These are phyloP conservation scores for Lyophyllum decastes DNA, from an alignment of 768 basidiomycete species.

Conservation along the genomic window DNA sequence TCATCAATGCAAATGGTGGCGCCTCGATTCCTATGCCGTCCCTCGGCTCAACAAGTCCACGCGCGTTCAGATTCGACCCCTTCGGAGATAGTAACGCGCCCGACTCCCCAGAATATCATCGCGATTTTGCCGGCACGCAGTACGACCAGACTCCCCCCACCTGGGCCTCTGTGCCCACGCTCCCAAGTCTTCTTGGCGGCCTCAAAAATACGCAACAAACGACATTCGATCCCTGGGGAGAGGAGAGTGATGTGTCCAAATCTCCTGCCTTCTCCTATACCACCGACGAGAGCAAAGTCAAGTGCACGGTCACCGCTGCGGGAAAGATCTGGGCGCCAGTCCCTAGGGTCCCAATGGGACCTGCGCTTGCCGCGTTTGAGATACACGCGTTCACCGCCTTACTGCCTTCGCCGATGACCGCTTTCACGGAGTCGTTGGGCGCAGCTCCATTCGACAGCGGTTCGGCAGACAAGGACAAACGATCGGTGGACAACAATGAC, in stretches of 20 bases:
- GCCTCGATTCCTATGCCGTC: too few relatives aligned
- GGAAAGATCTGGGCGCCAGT: constrained; percentile 7
- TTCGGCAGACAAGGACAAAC: too few relatives aligned
- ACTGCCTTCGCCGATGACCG: neutral
- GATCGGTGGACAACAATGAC: too few relatives aligned
- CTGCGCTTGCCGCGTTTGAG: constrained; percentile 3
- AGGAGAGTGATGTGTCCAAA: neutral
- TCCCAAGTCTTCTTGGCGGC: neutral
- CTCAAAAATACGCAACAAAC: neutral
- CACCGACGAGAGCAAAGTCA: neutral
- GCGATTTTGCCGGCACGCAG: neutral
- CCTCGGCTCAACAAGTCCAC: neutral
- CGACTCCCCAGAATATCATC: neutral
- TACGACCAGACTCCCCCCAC: neutral
- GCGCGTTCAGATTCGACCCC: neutral
- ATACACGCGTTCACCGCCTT: neutral
- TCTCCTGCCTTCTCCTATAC: constrained; percentile 3
- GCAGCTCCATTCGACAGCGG: too few relatives aligned
- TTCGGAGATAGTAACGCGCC: neutral
- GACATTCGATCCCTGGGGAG: neutral
- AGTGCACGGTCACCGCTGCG: neutral
- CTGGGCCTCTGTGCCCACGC: too few relatives aligned
- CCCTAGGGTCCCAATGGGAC: neutral
- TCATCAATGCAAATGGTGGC: neutral
- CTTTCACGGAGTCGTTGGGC: neutral